Percentiles rank a stretch among this genome's conserved stretches.
phyloP scores from a whole-genome alignment of 2,329 filamentous ascomycete genomes.

The Sphaerulina populicola region DNA sequence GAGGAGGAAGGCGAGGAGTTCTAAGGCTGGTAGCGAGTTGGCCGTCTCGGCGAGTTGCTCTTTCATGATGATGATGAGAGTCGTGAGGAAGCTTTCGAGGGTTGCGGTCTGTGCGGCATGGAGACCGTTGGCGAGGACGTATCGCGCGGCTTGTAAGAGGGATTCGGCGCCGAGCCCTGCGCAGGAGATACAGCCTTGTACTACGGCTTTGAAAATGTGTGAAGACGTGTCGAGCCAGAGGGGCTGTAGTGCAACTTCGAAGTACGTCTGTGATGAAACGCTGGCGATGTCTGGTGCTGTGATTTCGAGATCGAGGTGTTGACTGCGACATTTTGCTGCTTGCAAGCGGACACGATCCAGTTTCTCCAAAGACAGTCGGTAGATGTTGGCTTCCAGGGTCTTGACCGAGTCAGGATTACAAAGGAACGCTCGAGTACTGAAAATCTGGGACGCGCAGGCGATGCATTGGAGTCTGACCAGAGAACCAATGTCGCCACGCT shows the following conservation, averaged over 20 bases:
- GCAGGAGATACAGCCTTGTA: constrained; percentile 62
- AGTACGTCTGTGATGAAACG: constrained; percentile 24
- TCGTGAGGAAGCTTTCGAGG: constrained; percentile 18
- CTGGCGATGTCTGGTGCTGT: constrained; percentile 17
- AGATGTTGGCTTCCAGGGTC: constrained; percentile 27
- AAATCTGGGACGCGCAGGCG: constrained; percentile 44
- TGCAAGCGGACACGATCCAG: constrained; percentile 73
- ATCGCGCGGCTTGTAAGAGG: constrained; percentile 59
- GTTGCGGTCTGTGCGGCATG: constrained; percentile 8
- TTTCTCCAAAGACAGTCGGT: constrained; percentile 76
- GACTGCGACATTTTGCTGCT: constrained; percentile 44
- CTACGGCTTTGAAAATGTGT: constrained; percentile 41
- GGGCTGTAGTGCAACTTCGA: constrained; percentile 18
- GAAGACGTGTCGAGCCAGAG: constrained; percentile 1
- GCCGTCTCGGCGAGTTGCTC: constrained; percentile 10
- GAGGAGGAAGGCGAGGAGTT: constrained; percentile 64
- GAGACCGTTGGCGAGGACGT: constrained; percentile 49
- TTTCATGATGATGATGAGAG: constrained; percentile 22
- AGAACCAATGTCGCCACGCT: constrained; percentile 82
- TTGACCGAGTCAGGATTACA: neutral
- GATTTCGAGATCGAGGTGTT: constrained; percentile 1
- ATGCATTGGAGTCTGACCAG: constrained; percentile 75
- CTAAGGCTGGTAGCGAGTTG: constrained; percentile 53
- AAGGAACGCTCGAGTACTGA: constrained; percentile 6
- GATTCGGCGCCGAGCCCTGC: constrained; percentile 72